These are phyloP conservation scores for Pogostemon cablin DNA, from an alignment of 257 asterid species.

Conservation along the genomic window DNA sequence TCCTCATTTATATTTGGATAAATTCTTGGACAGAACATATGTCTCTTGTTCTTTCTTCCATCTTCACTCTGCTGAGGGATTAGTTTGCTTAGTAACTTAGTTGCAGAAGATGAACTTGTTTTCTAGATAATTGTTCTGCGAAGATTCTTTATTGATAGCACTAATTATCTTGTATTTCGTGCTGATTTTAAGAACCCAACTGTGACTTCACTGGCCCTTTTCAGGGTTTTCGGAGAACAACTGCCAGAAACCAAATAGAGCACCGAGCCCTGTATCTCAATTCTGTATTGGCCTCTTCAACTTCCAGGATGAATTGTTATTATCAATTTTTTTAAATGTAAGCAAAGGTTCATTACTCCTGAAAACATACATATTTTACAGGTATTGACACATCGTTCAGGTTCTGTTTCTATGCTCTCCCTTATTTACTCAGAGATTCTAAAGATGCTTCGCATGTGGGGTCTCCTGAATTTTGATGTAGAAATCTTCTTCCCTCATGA, in stretches of 20 bases:
- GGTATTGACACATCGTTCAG: slow-evolving; percentile 85
- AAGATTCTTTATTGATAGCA: neutral
- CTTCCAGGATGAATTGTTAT: slow-evolving; percentile 9
- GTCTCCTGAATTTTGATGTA: slow-evolving; percentile 65
- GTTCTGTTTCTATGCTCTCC: slow-evolving; percentile 76
- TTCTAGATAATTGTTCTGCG: neutral
- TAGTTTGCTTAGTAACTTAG: neutral
- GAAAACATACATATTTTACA: slow-evolving; percentile 36
- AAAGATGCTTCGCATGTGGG: slow-evolving; percentile 76
- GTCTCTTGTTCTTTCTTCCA: neutral
- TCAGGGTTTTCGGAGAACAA: slow-evolving; percentile 76
- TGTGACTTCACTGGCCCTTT: slow-evolving; percentile 32
- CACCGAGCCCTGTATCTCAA: slow-evolving; percentile 83
- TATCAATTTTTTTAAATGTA: neutral
- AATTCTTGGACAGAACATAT: slow-evolving; percentile 4
- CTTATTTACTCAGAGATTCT: slow-evolving; percentile 79
- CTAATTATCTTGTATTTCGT: slow-evolving; percentile 17
- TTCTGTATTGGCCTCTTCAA: slow-evolving; percentile 54
- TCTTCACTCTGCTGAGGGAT: slow-evolving; percentile 1
- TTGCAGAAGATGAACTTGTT: slow-evolving; percentile 20
- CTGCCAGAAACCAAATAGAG: slow-evolving; percentile 54
- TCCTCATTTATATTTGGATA: slow-evolving; percentile 10
- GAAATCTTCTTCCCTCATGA: slow-evolving; percentile 76
- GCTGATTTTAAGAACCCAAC: slow-evolving; percentile 22
- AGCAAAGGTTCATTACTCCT: slow-evolving; percentile 20